Conservation (phyloP, 208 protist species). For the Trichomonas gallinae region DNA sequence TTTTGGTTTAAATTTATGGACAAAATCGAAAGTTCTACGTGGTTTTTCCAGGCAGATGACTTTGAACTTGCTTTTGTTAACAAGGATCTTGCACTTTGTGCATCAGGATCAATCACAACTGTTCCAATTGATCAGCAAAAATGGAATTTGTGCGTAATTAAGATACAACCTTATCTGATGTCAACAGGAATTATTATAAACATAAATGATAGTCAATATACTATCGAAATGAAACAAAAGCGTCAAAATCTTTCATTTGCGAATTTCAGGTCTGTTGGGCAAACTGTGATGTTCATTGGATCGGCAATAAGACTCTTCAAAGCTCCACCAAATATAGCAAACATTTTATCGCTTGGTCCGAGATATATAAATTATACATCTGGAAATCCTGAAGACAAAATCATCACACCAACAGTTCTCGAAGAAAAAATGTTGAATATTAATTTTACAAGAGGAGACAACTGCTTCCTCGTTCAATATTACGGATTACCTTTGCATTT, state of each 20-base stretch:
- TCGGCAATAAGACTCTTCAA: background rate
- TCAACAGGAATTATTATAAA: background rate
- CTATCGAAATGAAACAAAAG: background rate
- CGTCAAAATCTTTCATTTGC: background rate
- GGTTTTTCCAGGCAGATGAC: background rate
- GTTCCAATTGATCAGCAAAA: background rate
- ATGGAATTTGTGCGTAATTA: background rate
- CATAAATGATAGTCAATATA: background rate
- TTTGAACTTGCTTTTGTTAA: background rate
- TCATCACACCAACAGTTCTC: background rate
- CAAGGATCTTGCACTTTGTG: background rate
- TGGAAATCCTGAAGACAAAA: background rate
- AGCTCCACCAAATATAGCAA: background rate
- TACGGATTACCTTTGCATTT: background rate
- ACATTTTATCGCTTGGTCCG: background rate
- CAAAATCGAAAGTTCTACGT: background rate
- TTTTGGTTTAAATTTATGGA: background rate
- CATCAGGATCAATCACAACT: too few relatives aligned
- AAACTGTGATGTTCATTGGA: background rate
- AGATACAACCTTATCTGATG: background rate
- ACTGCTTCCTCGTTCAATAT: constrained; percentile 2
- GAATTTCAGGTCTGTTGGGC: background rate
- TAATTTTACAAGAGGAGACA: background rate
- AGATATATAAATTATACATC: background rate
- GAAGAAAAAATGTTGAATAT: background rate